Evolutionary conservation across 495 filamentous ascomycete genomes (phyloP), one percentile per base, ranked within the genome.

Genomic region (Neurospora tetrasperma): DNA sequence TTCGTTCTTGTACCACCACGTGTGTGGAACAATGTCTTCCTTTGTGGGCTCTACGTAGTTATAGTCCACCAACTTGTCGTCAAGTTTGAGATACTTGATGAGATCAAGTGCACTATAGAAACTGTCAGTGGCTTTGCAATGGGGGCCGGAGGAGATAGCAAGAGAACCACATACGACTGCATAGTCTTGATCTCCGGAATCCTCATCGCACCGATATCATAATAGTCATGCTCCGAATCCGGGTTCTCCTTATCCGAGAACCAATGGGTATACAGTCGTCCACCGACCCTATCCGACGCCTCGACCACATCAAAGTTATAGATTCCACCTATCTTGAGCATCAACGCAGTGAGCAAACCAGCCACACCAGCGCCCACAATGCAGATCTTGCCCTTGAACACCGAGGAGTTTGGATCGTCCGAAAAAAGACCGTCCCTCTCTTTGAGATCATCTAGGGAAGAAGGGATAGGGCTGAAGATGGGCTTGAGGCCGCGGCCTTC

Each of bases 151-250:
- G 35, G 35, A 38, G 5, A 38, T 38, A 5, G 35, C 35, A 38
- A 38, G 35, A 2, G 5, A 1, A 38, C 35, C 0, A 6, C 35
- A 6, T 38, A 71, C 18, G 9, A 41, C 10, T 27, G 23, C 80
- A 83, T 82, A 4, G 77, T 66, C 4, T 40, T 16, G 31, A 74
- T 81, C 18, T 80, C 38, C 7, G 83, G 83, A 71, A 78, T 84
- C 41, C 83, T 73, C 83, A 84, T 85, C 3, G 81, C 82, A 2
- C 84, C 84, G 35, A 82, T 78, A 75, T 85, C 84, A 71, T 80
- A 85, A 73, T 85, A 85, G 70, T 83, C 73, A 42, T 82, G 81
- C 16, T 42, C 39, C 38, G 46, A 62, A 16, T 62, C 66, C n/a
- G 43, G 31, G 68, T 71, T 41, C 27, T 66, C 5, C 27, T 7